A percentile compares a stretch with the other conserved stretches of the same genome.
Conservation (phyloP, 2,329 filamentous ascomycete species). For the Ophioceras dolichostomum region DNA sequence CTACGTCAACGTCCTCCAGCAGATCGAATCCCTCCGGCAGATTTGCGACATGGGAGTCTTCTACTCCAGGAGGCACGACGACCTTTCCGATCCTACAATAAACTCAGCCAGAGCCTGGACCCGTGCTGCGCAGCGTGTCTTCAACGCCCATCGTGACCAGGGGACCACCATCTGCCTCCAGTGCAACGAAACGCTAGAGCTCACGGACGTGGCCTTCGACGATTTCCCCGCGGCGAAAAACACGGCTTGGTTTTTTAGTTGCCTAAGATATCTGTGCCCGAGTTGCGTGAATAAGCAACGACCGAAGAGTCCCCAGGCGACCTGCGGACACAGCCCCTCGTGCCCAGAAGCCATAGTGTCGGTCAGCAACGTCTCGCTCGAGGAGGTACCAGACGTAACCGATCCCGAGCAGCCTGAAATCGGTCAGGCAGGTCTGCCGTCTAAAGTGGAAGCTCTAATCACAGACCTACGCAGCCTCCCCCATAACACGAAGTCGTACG, state of each 20-base stretch:
- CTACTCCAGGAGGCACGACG: constrained; percentile 20
- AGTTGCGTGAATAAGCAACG: too few relatives aligned
- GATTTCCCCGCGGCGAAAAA: background rate
- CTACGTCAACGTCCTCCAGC: constrained; percentile 29
- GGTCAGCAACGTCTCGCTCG: constrained; percentile 9
- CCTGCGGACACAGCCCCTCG: constrained; percentile 14
- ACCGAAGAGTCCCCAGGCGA: too few relatives aligned
- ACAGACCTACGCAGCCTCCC: constrained; percentile 16
- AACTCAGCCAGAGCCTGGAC: constrained; percentile 7
- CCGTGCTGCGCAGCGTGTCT: constrained; percentile 17
- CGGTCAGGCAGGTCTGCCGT: constrained; percentile 9
- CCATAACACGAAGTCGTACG: constrained; percentile 4
- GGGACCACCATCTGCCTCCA: constrained; percentile 12
- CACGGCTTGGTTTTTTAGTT: constrained; percentile 17
- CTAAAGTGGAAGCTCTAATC: constrained; percentile 21
- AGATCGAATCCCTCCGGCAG: constrained; percentile 29
- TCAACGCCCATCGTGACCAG: constrained; percentile 20
- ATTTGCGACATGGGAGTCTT: constrained; percentile 31
- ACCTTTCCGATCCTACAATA: background rate
- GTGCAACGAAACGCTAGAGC: constrained; percentile 14
- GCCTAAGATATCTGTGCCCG: constrained; percentile 20
- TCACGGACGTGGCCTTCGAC: constrained; percentile 11
- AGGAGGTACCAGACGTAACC: constrained; percentile 7
- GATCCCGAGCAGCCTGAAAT: background rate
- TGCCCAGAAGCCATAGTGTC: constrained; percentile 15